Percentiles rank a stretch among this genome's conserved stretches.
phyloP scores from a whole-genome alignment of 257 asterid genomes.

The Haberlea rhodopensis region DNA sequence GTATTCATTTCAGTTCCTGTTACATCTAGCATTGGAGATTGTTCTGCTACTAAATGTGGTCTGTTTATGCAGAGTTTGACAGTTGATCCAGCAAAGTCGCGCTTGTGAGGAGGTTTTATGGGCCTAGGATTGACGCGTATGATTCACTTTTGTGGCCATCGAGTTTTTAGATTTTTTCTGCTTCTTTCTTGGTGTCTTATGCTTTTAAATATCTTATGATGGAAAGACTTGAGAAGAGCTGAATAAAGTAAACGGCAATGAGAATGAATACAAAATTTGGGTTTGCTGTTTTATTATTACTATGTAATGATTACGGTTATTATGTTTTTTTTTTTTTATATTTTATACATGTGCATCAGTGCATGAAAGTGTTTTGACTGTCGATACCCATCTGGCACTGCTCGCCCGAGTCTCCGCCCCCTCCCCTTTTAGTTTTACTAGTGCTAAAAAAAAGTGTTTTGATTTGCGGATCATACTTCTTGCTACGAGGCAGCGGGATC shows the following conservation, averaged over 20 bases:
- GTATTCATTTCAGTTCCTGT: neutral
- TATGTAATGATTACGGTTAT: too few species aligned
- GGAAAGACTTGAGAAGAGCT: constrained; percentile 2
- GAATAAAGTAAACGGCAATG: constrained; percentile 30
- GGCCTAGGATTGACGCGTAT: neutral
- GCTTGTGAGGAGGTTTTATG: constrained; percentile 40
- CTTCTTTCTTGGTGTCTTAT: neutral
- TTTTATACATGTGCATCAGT: neutral
- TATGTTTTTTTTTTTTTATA: too few species aligned
- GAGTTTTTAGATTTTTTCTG: constrained; percentile 6
- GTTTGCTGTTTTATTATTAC: neutral
- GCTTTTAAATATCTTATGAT: constrained; percentile 8
- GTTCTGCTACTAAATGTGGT: constrained; percentile 6
- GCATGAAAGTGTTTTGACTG: too few species aligned
- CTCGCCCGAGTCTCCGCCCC: too few species aligned
- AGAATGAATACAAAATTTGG: constrained; percentile 8
- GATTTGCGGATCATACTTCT: too few species aligned
- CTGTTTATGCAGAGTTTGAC: constrained; percentile 49
- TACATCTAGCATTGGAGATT: neutral
- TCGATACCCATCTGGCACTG: too few species aligned
- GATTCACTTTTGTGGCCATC: neutral
- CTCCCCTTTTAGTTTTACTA: too few species aligned
- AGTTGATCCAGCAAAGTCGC: constrained; percentile 46
- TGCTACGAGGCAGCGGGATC: too few species aligned
- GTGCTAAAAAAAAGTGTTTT: too few species aligned